These are phyloP conservation scores for Selaginella tamariscina DNA, from an alignment of 75 land plant genomes.

Conservation along the genomic window DNA sequence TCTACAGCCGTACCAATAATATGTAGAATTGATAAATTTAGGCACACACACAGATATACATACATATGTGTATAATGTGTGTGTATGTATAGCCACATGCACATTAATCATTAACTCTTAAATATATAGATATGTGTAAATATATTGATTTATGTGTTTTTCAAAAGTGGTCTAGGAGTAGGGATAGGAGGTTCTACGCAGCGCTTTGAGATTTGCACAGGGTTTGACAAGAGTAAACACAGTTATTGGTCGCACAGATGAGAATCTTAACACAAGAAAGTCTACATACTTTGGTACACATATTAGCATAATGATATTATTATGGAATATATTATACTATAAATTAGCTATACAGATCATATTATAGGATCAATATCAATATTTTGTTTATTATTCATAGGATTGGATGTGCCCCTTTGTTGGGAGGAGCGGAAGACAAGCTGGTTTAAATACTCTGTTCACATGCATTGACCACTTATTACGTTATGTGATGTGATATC, in stretches of 20 bases:
- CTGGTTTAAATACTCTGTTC: conserved; percentile 49
- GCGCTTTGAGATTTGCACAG: neutral
- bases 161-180: too few species aligned
- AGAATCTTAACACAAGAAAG: conserved; percentile 49
- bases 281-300: conserved; percentile 58
- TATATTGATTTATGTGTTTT: too few species aligned
- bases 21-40: too few species aligned
- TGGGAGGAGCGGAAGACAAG: conserved; percentile 70
- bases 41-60: too few species aligned
- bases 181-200: neutral
- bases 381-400: conserved; percentile 24
- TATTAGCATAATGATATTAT: neutral
- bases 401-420: conserved; percentile 71
- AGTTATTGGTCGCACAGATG: conserved; percentile 59
- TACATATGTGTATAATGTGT: too few species aligned
- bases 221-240: neutral
- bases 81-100: too few species aligned
- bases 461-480: conserved; percentile 57
- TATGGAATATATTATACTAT: neutral
- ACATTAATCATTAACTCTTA: too few species aligned
- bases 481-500: conserved; percentile 44
- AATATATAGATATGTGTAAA: too few species aligned
- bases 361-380: neutral
- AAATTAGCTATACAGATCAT: neutral
- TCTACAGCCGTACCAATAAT: too few species aligned